Base-by-base conservation (phyloP, 169 alveolate genomes). In the Eimeria falciformis region DNA sequence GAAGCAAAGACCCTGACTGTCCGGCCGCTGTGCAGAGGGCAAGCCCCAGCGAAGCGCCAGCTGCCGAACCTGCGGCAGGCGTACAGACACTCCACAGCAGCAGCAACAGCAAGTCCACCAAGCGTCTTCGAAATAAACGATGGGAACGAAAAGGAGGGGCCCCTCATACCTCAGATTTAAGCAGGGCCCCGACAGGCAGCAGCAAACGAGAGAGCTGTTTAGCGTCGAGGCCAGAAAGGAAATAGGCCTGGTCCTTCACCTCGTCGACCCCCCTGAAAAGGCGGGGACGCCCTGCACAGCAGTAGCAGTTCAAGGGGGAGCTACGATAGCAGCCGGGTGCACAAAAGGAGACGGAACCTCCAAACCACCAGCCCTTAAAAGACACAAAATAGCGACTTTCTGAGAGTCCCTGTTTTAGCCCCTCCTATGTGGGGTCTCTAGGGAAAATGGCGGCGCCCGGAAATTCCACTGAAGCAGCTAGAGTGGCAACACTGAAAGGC, bases 1-100 rank as follows among this genome's bases (percentile, higher is more conserved):
- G 73, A 95, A 95, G 58, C 97, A 95, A 23, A 95, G 90, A 25
- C 97, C 97, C 50, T 94, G 92, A 18, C 96, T 94, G 62, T 95
- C 97, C 88, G 90, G 91, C 56, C 96, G 95, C 62, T 55, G 68
- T 23, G 92, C 92, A 2, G 96, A 92, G 21, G 95, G 89, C 40
- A 95, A 90, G 9, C 84, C 82, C 40, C 81, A 56, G 9, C 78
- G 71, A 11, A 75, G 85, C 45, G 97, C 97, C 27, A 94, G 68
- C 45, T 62, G 86, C 21, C 97, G 93, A 73, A 95, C 96, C 96
- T 94, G 94, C 5, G 21, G 7, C 37, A 29, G 33, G n/a, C n/a
- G n/a, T n/a, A 23, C 82, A 53, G 5, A 14, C 75, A 55, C 25
- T n/a, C 40, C 75, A 25, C 11, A 62, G 33, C 75, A 62, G 75